These are phyloP conservation scores for Colletotrichum eleusines DNA, from an alignment of 2,329 filamentous ascomycete genomes.

Conservation along the genomic window DNA sequence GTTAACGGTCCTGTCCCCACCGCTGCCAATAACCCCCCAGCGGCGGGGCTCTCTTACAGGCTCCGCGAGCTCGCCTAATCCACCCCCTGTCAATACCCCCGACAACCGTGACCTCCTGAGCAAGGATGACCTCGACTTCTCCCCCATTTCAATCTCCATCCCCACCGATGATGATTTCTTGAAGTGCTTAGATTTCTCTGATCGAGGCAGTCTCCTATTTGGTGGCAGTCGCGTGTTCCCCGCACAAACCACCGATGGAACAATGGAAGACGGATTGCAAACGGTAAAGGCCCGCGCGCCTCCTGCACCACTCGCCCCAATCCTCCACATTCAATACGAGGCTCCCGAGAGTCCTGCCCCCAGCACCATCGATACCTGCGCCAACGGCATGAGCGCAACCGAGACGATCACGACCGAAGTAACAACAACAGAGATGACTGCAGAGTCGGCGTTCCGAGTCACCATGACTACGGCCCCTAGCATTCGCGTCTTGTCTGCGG, in stretches of 20 bases:
- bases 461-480: slow-evolving; percentile 54
- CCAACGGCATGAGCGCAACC: not conserved
- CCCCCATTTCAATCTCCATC: slow-evolving; percentile 67
- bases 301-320: slow-evolving; percentile 18
- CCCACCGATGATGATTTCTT: slow-evolving; percentile 71
- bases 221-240: slow-evolving; percentile 51
- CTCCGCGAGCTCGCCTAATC: slow-evolving; percentile 41
- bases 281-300: slow-evolving; percentile 15
- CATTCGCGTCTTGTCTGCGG: slow-evolving; percentile 66
- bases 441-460: slow-evolving; percentile 35
- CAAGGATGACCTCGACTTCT: slow-evolving; percentile 51
- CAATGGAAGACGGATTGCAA: slow-evolving; percentile 28
- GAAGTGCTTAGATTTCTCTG: slow-evolving; percentile 69
- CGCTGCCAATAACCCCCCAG: slow-evolving; percentile 44
- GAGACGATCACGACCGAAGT: slow-evolving; percentile 17
- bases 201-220: slow-evolving; percentile 73
- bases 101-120: slow-evolving; percentile 44
- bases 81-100: slow-evolving; percentile 41
- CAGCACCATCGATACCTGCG: slow-evolving; percentile 16
- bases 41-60: slow-evolving; percentile 45
- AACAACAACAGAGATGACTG: slow-evolving; percentile 40
- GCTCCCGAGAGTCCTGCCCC: slow-evolving; percentile 22
- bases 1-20: slow-evolving; percentile 46
- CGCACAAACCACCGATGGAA: slow-evolving; percentile 28
- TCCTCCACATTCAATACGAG: slow-evolving; percentile 35